Conservation (phyloP, 441 rosid species). For the Euphorbia neoarborescens region DNA sequence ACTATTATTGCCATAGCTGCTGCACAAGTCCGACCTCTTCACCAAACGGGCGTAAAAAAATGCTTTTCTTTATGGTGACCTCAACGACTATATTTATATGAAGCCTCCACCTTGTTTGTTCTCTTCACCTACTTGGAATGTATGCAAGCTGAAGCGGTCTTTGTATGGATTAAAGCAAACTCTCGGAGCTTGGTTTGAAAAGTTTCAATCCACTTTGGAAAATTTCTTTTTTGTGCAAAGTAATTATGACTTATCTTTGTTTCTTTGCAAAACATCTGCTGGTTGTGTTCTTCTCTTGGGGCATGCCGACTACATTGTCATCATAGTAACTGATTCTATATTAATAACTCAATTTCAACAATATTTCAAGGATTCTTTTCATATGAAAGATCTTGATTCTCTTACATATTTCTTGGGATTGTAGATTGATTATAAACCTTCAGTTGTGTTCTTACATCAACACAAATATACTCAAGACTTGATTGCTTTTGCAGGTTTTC, state of each 20-base stretch:
- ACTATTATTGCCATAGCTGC: neutral
- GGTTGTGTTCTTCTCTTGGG: too few relatives aligned
- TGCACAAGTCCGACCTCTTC: neutral
- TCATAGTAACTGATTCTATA: too few relatives aligned
- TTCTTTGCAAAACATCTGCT: too few relatives aligned
- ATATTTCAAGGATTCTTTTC: too few relatives aligned
- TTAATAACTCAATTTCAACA: too few relatives aligned
- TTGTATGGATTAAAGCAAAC: neutral
- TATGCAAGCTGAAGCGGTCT: neutral
- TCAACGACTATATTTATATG: neutral
- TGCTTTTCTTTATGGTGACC: too few relatives aligned
- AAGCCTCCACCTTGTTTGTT: neutral
- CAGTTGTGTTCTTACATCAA: neutral
- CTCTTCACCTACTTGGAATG: too few relatives aligned
- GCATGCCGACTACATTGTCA: too few relatives aligned
- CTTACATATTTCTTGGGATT: neutral
- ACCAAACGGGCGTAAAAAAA: neutral
- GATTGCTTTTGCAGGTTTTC: neutral
- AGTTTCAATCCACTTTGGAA: too few relatives aligned
- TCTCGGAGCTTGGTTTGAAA: too few relatives aligned
- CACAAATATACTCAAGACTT: neutral
- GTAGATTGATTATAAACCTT: neutral
- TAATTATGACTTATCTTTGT: too few relatives aligned
- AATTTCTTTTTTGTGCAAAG: too few relatives aligned
- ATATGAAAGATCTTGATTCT: neutral